Conservation (phyloP, 441 rosid genomes). For the Mallotus repandus region DNA sequence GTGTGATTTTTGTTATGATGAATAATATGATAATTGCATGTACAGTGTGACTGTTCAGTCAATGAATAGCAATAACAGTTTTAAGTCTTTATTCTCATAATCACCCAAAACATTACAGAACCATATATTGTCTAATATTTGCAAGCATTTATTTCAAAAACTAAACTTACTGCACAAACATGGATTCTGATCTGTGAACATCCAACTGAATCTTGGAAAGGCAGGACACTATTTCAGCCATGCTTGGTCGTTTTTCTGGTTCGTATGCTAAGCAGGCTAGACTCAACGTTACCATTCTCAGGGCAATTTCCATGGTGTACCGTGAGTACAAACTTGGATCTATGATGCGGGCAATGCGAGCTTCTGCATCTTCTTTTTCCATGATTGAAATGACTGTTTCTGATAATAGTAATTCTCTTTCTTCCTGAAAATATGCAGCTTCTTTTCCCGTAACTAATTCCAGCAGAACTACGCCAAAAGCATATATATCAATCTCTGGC, state of each 20-base stretch:
- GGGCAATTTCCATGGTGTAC: slow-evolving; percentile 19
- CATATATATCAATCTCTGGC: slow-evolving; percentile 37
- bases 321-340: slow-evolving; percentile 28
- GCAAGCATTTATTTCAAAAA: background rate
- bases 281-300: slow-evolving; percentile 28
- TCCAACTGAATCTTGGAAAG: slow-evolving; percentile 37
- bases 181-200: slow-evolving; percentile 25
- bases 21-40: slow-evolving; percentile 2
- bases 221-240: slow-evolving; percentile 41
- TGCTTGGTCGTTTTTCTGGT: slow-evolving; percentile 35
- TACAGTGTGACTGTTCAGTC: background rate
- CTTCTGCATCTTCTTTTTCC: slow-evolving; percentile 29
- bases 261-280: slow-evolving; percentile 34
- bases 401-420: slow-evolving; percentile 26
- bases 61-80: no score
- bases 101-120: background rate
- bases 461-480: slow-evolving; percentile 40
- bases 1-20: background rate
- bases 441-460: slow-evolving; percentile 37
- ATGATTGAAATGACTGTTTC: slow-evolving; percentile 24
- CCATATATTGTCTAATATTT: background rate
- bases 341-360: slow-evolving; percentile 14
- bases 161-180: slow-evolving; percentile 12
- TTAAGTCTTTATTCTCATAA: background rate
- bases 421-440: slow-evolving; percentile 30